Evolutionary conservation across 305 asterid genomes (phyloP).

Genomic region (Euphrasia arctica): DNA sequence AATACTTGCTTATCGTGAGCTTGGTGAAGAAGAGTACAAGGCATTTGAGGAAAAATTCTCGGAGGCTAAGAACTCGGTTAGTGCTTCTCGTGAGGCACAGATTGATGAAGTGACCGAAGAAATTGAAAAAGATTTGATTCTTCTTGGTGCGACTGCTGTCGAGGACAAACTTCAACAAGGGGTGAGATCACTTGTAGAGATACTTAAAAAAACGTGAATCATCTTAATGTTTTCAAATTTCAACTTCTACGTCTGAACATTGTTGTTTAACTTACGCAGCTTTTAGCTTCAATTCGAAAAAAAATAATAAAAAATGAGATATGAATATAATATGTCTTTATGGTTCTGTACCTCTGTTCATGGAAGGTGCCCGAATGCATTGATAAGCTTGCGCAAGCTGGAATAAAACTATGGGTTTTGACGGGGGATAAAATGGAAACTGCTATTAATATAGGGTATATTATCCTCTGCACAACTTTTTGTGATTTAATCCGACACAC

Average conservation of each 20-base stretch:
- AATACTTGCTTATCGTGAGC: constrained; percentile 77
- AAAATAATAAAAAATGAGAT: no score
- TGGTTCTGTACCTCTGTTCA: constrained; percentile 7
- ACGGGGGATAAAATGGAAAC: constrained; percentile 99
- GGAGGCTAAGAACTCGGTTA: constrained; percentile 79
- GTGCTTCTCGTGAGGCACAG: constrained; percentile 66
- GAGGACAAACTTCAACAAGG: constrained; percentile 99
- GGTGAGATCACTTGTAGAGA: constrained; percentile 39
- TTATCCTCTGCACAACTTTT: constrained; percentile 12
- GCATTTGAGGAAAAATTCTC: constrained; percentile 49
- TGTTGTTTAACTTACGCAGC: background rate
- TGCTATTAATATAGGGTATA: constrained; percentile 94
- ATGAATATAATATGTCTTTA: constrained; percentile 21
- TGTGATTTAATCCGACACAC: background rate
- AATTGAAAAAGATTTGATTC: constrained; percentile 78
- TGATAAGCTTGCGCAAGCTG: constrained; percentile 98
- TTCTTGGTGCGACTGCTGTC: constrained; percentile 97
- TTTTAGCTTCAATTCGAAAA: background rate
- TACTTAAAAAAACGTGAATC: background rate
- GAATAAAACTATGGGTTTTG: constrained; percentile 95
- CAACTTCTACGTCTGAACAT: background rate
- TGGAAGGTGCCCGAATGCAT: constrained; percentile 94
- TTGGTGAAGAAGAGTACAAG: constrained; percentile 64
- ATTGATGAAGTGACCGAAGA: constrained; percentile 64
- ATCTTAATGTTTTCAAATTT: background rate